These are phyloP conservation scores for Lyophyllum atratum DNA, from an alignment of 768 basidiomycete species.

Conservation along the genomic window DNA sequence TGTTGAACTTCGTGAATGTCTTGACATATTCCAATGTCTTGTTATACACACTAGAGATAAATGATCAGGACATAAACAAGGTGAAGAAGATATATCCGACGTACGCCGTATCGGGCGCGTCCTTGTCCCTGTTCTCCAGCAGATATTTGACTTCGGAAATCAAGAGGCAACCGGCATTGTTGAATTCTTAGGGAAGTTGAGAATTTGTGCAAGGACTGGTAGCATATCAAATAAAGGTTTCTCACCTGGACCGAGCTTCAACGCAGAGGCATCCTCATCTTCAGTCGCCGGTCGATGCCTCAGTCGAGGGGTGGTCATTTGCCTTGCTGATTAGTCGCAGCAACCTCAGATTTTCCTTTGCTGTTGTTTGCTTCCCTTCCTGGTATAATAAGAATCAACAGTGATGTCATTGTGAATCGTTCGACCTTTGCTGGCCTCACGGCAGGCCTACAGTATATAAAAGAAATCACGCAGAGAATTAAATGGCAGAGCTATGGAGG, in stretches of 20 bases:
- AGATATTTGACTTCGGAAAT: constrained; percentile 93
- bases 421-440: too few species aligned
- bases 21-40: constrained; percentile 92
- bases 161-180: constrained; percentile 86
- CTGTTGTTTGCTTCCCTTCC: too few species aligned
- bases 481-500: too few species aligned
- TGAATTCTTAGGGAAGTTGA: constrained; percentile 62
- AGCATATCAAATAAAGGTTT: not conserved
- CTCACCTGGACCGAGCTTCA: constrained; percentile 79
- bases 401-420: too few species aligned
- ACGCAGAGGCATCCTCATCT: constrained; percentile 83
- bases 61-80: not conserved
- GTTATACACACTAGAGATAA: constrained; percentile 73
- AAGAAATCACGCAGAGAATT: too few species aligned
- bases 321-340: not conserved
- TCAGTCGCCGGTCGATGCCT: constrained; percentile 68
- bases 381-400: too few species aligned
- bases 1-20: constrained; percentile 88
- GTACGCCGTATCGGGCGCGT: constrained; percentile 85
- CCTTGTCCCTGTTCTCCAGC: constrained; percentile 84
- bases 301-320: constrained; percentile 61
- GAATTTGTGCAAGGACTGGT: not conserved
- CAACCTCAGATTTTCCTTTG: too few species aligned
- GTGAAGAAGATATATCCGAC: constrained; percentile 25
- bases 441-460: too few species aligned